Percentiles rank a stretch among this genome's conserved stretches.
Conservation (phyloP, 495 filamentous ascomycete genomes). For the Hamigera avellanea region DNA sequence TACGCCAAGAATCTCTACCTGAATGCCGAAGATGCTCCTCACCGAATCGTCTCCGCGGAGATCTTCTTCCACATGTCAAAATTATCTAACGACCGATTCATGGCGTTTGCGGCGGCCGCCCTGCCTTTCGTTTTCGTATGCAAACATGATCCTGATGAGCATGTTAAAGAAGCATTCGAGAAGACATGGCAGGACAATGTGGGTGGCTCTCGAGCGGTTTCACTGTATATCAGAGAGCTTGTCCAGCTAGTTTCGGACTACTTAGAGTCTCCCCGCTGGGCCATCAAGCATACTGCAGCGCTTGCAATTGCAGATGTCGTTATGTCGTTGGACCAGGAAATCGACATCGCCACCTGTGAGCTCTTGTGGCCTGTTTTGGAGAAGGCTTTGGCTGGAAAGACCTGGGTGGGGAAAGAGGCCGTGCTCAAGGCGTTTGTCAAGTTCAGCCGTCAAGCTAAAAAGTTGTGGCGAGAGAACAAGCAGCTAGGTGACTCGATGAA, state of each 20-base stretch:
- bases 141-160: slow-evolving; percentile 71
- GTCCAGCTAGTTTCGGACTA: slow-evolving; percentile 50
- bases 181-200: slow-evolving; percentile 87
- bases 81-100: slow-evolving; percentile 79
- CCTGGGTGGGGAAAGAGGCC: slow-evolving; percentile 87
- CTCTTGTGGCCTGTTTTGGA: slow-evolving; percentile 74
- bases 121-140: slow-evolving; percentile 82
- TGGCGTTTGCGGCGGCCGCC: slow-evolving; percentile 56
- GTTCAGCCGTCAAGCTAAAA: slow-evolving; percentile 52
- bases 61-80: slow-evolving; percentile 71
- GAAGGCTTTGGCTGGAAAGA: slow-evolving; percentile 70
- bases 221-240: slow-evolving; percentile 78
- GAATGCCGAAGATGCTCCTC: slow-evolving; percentile 59
- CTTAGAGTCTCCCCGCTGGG: slow-evolving; percentile 72
- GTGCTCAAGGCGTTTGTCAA: slow-evolving; percentile 75
- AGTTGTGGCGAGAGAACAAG: slow-evolving; percentile 42
- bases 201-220: slow-evolving; percentile 67
- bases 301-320: slow-evolving; percentile 67
- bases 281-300: slow-evolving; percentile 77
- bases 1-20: slow-evolving; percentile 68
- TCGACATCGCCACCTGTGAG: slow-evolving; percentile 44
- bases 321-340: slow-evolving; percentile 44
- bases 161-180: slow-evolving; percentile 60
- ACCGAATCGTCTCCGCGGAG: slow-evolving; percentile 66
- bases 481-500: slow-evolving; percentile 39